Base-by-base conservation (phyloP, 139 green algal genomes). In the Picochlorum sp. region DNA sequence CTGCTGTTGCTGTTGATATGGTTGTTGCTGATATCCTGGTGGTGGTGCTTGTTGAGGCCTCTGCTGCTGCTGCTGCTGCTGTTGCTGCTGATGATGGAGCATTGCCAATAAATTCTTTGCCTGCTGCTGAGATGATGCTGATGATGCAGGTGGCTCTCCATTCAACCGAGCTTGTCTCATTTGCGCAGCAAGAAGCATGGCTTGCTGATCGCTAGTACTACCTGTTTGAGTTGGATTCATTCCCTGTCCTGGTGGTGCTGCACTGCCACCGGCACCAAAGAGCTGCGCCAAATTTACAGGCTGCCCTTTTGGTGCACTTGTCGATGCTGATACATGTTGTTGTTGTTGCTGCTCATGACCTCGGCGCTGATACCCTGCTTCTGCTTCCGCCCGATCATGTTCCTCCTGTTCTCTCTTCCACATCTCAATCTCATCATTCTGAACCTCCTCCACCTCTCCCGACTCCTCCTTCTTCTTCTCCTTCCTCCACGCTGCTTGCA, bases 401-500 rank as follows among this genome's bases (percentile, higher is more conserved):
- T 34, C 62, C 14, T 62, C 62, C 49, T 70, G 64, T 26, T 69
- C 49, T 15, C 41, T 70, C 51, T 65, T 60, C 64, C 64, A 70
- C 13, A 10, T 44, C 37, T 70, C 64, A 38, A 70, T 54, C 15
- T 70, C 64, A 15, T 70, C 64, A 31, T 70, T 56, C 45, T 14
- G 6, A 13, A 70, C 13, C 15, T 26, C 64, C 38, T 34, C 49
- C 37, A 57, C 49, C 24, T 61, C 30, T 13, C 28, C 50, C 20
- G 6, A 11, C 57, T 21, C n/a, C 23, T 20, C 9, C 26, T 6
- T 15, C 8, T 7, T 38, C 26, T 55, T 34, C 11, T 49, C 23
- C 54, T 66, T 66, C 30, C 63, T 67, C 70, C 70, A 78, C 51
- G 66, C 23, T 57, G 60, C 66, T 47, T 78, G 71, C 71, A 78